phyloP scores from a whole-genome alignment of 805 yeast genomes.

The Lipomyces spencermartinsiae region DNA sequence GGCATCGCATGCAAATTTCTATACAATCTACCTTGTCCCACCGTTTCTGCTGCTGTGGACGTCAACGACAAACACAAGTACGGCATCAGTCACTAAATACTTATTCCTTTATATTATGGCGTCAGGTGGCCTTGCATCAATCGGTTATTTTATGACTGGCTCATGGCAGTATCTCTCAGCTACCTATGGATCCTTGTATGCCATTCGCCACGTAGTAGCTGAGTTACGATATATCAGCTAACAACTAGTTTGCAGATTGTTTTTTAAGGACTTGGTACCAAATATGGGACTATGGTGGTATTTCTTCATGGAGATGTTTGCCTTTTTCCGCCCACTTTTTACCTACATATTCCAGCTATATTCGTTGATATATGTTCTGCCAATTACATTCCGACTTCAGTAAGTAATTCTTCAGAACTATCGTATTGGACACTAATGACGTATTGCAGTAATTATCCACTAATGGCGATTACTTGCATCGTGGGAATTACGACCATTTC shows the following conservation, averaged over 20 bases:
- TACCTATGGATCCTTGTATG: constrained; percentile 54
- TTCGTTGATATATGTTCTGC: constrained; percentile 68
- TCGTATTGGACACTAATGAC: not conserved
- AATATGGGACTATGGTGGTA: constrained; percentile 99
- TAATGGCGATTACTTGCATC: constrained; percentile 59
- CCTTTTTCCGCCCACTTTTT: constrained; percentile 83
- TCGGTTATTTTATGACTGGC: constrained; percentile 43
- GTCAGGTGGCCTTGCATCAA: constrained; percentile 34
- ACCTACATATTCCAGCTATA: constrained; percentile 82
- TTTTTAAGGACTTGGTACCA: constrained; percentile 77
- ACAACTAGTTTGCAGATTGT: constrained; percentile 49
- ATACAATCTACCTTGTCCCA: constrained; percentile 64
- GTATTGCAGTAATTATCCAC: constrained; percentile 52
- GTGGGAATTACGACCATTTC: constrained; percentile 66
- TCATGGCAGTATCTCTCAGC: constrained; percentile 52
- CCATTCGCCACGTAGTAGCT: not conserved
- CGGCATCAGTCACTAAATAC: not conserved
- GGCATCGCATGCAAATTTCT: constrained; percentile 67
- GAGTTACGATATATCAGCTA: not conserved
- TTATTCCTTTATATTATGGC: constrained; percentile 22
- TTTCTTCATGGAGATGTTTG: constrained; percentile 93
- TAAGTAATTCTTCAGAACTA: constrained; percentile 8
- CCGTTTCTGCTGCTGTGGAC: constrained; percentile 52
- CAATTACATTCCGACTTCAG: constrained; percentile 72
- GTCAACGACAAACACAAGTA: constrained; percentile 1